These are phyloP conservation scores for Raffaelea ambrosiae DNA, from an alignment of 2,329 filamentous ascomycete species.

Conservation along the genomic window DNA sequence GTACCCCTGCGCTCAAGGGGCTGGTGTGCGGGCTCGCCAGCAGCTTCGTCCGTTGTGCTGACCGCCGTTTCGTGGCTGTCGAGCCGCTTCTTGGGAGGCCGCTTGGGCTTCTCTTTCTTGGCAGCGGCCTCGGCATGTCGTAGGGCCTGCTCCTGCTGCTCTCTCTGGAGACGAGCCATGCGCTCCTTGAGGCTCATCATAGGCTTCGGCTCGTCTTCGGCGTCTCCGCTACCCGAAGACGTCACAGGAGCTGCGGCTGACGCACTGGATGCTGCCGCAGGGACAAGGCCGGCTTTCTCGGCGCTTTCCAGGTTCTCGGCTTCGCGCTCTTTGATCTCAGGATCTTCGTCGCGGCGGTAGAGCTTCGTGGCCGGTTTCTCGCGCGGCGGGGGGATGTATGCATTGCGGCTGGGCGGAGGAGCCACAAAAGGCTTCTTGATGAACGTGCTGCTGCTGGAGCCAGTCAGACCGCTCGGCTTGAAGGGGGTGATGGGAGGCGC, in stretches of 20 bases:
- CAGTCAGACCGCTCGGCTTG: constrained; percentile 61
- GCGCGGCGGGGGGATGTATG: constrained; percentile 71
- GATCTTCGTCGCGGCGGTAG: constrained; percentile 83
- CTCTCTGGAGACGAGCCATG: constrained; percentile 87
- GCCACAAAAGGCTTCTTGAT: constrained; percentile 97
- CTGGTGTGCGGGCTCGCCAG: constrained; percentile 24
- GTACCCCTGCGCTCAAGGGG: constrained; percentile 37
- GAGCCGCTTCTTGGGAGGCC: constrained; percentile 58
- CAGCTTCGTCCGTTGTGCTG: constrained; percentile 20
- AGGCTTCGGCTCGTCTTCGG: constrained; percentile 80
- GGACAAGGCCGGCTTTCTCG: constrained; percentile 56
- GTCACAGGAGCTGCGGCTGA: constrained; percentile 21
- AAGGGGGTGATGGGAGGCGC: constrained; percentile 84
- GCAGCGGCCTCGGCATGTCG: constrained; percentile 68
- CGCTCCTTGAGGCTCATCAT: constrained; percentile 89
- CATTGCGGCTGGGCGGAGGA: constrained; percentile 84
- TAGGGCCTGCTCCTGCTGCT: constrained; percentile 82
- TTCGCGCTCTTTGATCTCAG: constrained; percentile 57
- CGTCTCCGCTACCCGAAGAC: constrained; percentile 20
- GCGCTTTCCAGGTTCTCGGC: constrained; percentile 58
- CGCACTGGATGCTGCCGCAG: constrained; percentile 16
- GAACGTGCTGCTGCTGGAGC: constrained; percentile 51
- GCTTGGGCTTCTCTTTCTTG: constrained; percentile 85
- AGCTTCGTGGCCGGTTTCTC: constrained; percentile 65
- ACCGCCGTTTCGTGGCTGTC: constrained; percentile 33